Evolutionary conservation across 176 grass and related monocot genomes (phyloP), one percentile per base, ranked within the genome.

Genomic region (Ensete glaucum): DNA sequence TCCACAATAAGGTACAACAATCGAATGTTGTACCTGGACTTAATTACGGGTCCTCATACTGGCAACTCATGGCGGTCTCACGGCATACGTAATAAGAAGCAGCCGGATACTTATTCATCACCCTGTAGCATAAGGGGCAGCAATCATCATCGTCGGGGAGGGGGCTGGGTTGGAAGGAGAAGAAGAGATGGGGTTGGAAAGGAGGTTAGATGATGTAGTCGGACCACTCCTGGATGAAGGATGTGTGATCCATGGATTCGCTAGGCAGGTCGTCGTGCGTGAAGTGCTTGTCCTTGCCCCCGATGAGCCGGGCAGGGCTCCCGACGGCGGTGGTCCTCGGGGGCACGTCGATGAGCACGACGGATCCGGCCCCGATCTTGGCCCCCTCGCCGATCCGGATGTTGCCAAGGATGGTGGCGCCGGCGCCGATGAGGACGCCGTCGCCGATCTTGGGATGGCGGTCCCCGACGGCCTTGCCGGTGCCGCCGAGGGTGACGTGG

Each of bases 201-300:
- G 22, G 48, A 26, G 49, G 22, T 69, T 53, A 97, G 57, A 97
- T 97, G 71, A 49, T 83, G 81, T 96, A 96, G 81, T 96, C 85
- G 7, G 83, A 92, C 92, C 92, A 96, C 82, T 89, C 84, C 54
- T 87, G 82, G 64, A 96, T 92, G 77, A 92, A 96, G n/a, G 81
- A 92, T 43, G 93, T 97, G 58, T 97, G 93, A 60, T 97, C 93
- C 93, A 97, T 97, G 81, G 89, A 92, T 64, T 97, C 90, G 48
- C 89, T 82, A 0, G 93, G 89, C 64, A 93, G 82, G 50, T 87
- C 83, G 10, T 93, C 88, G 2, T 83, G 81, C 55, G 83, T 85
- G 27, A 71, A 81, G 0, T 74, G 77, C 8, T 87, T 82, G 6
- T 82, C 81, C 62, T 87, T 90, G 20, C 77, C 85, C 11, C 83